Evolutionary conservation across 306 rosid species (phyloP).

Genomic region (Prunus kanzakura): DNA sequence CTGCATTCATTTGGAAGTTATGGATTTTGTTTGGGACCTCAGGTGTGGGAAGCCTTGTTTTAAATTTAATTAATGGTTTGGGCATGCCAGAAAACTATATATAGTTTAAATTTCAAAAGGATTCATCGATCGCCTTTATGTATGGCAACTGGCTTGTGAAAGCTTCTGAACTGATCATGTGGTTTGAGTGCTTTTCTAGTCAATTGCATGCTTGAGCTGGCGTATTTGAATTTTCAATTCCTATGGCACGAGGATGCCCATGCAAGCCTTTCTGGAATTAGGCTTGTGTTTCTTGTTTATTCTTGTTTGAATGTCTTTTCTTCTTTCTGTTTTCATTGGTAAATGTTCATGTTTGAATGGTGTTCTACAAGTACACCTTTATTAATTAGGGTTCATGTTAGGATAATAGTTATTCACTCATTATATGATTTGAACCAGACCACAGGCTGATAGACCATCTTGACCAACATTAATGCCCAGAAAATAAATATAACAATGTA

Average conservation of each 20-base stretch:
- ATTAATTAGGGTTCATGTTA: too few species aligned
- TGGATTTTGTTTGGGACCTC: slow-evolving; percentile 29
- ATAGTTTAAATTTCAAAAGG: not conserved
- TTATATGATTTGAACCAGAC: too few species aligned
- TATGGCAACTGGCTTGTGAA: slow-evolving; percentile 11
- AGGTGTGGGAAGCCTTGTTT: slow-evolving; percentile 25
- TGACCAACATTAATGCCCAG: too few species aligned
- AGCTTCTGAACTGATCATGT: slow-evolving; percentile 3
- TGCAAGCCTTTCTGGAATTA: not conserved
- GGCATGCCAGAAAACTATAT: not conserved
- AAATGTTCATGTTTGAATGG: too few species aligned
- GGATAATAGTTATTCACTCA: too few species aligned
- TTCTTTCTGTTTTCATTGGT: too few species aligned
- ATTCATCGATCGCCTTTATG: not conserved
- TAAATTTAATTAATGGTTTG: not conserved
- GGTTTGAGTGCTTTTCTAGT: slow-evolving; percentile 25
- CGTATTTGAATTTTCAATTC: slow-evolving; percentile 1
- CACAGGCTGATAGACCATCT: too few species aligned
- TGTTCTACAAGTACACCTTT: too few species aligned
- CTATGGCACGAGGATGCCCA: slow-evolving; percentile 1
- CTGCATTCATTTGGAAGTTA: slow-evolving; percentile 34
- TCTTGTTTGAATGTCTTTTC: too few species aligned
- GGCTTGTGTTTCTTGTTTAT: not conserved
- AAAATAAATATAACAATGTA: too few species aligned
- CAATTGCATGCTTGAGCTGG: slow-evolving; percentile 27